Evolutionary conservation across 2,329 filamentous ascomycete genomes (phyloP).

Genomic region (Fusarium begoniae): DNA sequence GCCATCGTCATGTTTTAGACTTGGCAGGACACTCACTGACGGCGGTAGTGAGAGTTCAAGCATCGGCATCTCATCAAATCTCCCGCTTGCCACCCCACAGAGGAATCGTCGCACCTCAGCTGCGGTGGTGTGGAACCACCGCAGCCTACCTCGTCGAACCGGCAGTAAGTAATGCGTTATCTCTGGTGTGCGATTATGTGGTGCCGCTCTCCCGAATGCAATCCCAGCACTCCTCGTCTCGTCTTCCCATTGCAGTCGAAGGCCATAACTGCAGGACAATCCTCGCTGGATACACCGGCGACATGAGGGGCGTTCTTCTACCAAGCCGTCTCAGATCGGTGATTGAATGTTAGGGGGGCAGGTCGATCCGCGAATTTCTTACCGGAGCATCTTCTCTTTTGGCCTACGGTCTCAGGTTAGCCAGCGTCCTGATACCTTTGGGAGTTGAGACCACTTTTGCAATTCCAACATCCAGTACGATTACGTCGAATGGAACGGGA

Average conservation of each 20-base stretch:
- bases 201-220: not conserved
- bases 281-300: not conserved
- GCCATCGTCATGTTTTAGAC: not conserved
- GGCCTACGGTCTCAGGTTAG: not conserved
- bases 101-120: not conserved
- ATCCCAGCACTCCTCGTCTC: not conserved
- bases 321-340: not conserved
- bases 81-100: not conserved
- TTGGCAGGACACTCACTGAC: not conserved
- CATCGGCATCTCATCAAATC: not conserved
- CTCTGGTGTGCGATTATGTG: not conserved
- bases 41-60: not conserved
- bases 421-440: not conserved
- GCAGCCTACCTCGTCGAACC: not conserved
- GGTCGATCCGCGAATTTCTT: not conserved
- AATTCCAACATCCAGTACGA: not conserved
- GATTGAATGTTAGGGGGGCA: not conserved
- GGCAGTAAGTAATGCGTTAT: not conserved
- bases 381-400: not conserved
- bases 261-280: not conserved
- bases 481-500: not conserved
- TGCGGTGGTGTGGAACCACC: not conserved
- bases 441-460: not conserved
- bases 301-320: constrained; percentile 33
- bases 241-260: not conserved